These are phyloP conservation scores for Mariannaea sp. DNA, from an alignment of 2,329 filamentous ascomycete genomes.

Conservation along the genomic window DNA sequence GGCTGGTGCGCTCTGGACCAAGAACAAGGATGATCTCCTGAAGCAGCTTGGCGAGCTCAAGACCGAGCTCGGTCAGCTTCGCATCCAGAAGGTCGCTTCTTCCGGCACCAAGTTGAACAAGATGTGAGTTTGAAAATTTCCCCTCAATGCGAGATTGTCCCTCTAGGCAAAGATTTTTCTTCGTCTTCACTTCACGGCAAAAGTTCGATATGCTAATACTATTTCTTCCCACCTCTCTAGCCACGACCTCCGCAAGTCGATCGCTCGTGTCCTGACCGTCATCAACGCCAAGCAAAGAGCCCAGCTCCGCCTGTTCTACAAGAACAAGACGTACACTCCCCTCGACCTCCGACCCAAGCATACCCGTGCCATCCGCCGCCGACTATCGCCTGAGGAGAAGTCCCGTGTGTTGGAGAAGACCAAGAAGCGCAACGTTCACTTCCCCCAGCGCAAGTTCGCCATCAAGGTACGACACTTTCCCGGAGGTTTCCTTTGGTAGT, in stretches of 20 bases:
- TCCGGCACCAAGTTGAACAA: constrained; percentile 95
- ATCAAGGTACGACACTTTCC: constrained; percentile 74
- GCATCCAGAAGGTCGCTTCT: constrained; percentile 98
- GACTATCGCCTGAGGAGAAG: constrained; percentile 90
- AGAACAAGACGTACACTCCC: constrained; percentile 99
- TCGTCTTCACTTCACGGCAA: not conserved
- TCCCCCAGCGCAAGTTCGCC: constrained; percentile 98
- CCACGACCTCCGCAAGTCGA: constrained; percentile 99
- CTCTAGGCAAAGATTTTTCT: not conserved
- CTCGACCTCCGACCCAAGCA: constrained; percentile 98
- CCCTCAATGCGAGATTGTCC: not conserved
- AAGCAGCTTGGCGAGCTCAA: constrained; percentile 96
- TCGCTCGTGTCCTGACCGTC: constrained; percentile 97
- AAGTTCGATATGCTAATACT: constrained; percentile 29
- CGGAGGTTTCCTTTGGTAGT: not conserved
- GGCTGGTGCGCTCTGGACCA: constrained; percentile 95
- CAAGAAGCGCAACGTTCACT: constrained; percentile 94
- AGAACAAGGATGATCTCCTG: constrained; percentile 98
- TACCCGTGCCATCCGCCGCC: constrained; percentile 96
- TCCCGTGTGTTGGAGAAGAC: constrained; percentile 86
- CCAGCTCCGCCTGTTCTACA: constrained; percentile 99
- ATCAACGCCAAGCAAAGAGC: constrained; percentile 99
- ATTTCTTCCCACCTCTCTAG: constrained; percentile 54
- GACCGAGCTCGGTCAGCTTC: constrained; percentile 92
- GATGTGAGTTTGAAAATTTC: constrained; percentile 69